Evolutionary conservation across 768 basidiomycete species (phyloP), one percentile per base, ranked within the genome.

Genomic region (Suillus subalutaceus): DNA sequence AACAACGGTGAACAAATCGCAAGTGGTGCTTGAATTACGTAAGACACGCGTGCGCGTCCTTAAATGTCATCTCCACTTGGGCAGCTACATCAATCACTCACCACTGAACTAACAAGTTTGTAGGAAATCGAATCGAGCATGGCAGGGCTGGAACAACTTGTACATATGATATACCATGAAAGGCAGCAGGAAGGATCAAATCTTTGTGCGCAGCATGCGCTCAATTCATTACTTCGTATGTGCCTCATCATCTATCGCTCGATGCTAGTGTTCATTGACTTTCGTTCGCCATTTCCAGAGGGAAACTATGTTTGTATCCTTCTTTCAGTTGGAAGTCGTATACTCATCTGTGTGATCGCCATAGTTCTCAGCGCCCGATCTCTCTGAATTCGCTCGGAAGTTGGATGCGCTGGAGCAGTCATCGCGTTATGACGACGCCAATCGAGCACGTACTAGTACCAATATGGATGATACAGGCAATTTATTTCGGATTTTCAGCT

Each of bases 401-500:
- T 77, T 95, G 10, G 93, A 94, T 74, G 71, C 75, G 6, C 81
- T 92, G 12, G 93, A 94, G 73, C 80, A 80, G 65, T 81, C 81
- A 64, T 60, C 59, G 18, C 59, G 59, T 30, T 90, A 88, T 68
- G 82, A 87, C 65, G 81, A 83, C 59, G 79, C 75, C 56, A 82
- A 81, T 74, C 70, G 76, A 41, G 80, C 78, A 37, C 71, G 72
- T 62, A 75, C 79, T 50, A 90, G 90, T 78, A 81, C 84, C 66
- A 97, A 97, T 73, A 93, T 96, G 91, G 95, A 97, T 70, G 95
- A 96, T 75, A 94, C 93, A 35, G 95, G 94, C 88, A 67, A 41
- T 72, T 64, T 10, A 2, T 37, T 59, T 10, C 13, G 0, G 7
- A 44, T 18, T 13, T 58, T 4, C 9, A 12, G 15, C 16, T 30